Evolutionary conservation across 1,284 basidiomycete species (phyloP), one percentile per base, ranked within the genome.

Genomic region (Schizopora paradoxa): DNA sequence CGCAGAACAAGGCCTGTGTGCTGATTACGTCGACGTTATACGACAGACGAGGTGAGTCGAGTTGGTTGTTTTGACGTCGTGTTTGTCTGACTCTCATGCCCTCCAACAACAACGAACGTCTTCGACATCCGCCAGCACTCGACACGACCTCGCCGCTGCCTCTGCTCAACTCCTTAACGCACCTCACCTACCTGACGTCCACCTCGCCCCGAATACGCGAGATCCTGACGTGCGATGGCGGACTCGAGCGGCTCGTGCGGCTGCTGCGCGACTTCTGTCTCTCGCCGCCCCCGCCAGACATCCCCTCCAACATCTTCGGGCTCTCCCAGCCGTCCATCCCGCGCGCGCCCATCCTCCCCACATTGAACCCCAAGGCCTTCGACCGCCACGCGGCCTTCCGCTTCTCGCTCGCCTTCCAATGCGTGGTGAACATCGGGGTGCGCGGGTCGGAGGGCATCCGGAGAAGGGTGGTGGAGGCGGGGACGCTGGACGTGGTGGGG

Each of bases 181-280:
- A 98, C 68, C 85, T 99, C 48, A 91, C 91, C 41, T 96, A 97
- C 67, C 86, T 99, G 56, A 97, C 95, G 5, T 94, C 93, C 2
- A 98, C 95, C 5, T 97, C 93, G 0, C 94, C 95, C 3, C 82
- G 94, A 51, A 98, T 99, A 68, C 84, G 95, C 42, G 96, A 99
- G 67, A 97, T 97, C 61, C 88, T 99, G 74, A 95, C 93, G 34
- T 83, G 90, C 73, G 95, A 99, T 64, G 95, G 95, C 48, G 95
- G 96, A 1, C 81, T 99, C 32, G 95, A 99, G 63, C 84, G 94
- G 19, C 82, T 99, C 29, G 88, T 99, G 26, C 83, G 89, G 48
- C 92, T 99, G 54, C 72, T 93, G n/a, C 84, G 86, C 59, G 85
- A 92, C 54, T 91, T 91, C 54, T 90, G 84, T 64, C 65, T 86